Evolutionary conservation across 805 yeast species (phyloP), one percentile per base, ranked within the genome.

Genomic region (Cyberlindnera suaveolens): DNA sequence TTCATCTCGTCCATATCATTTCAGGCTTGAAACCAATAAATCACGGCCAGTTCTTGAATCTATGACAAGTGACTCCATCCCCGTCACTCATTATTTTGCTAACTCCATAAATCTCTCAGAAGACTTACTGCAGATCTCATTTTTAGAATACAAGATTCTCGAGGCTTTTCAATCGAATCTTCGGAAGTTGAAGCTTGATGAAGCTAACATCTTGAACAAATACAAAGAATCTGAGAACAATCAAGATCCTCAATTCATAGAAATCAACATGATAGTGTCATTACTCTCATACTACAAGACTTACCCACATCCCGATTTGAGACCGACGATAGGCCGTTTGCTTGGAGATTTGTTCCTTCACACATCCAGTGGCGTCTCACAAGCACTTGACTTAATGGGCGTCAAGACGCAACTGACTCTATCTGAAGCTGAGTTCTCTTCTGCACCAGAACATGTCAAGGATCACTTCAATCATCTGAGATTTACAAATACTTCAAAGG

Each of bases 401-500:
- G 27, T 31, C n/a, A 33, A 11, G 29, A 20, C 34, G 27, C 6
- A 14, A 2, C 18, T 14, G 32, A 30, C 11, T n/a, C 19, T 38
- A 26, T 37, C 29, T 3, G 40, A 29, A 10, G 5, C 20, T 6
- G 4, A 14, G 16, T 8, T 26, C n/a, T n/a, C 31, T 3, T 19
- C 31, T 4, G 31, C 15, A n/a, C 15, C 38, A 3, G 2, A 38
- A 1, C 4, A 19, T 3, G 11, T 41, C 15, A 23, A 30, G 15
- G 51, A 48, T 32, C 41, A 43, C 17, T 44, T 48, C 44, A 43
- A 33, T 7, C 51, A 48, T 23, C 31, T 48, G 17, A 36, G 51
- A 17, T 40, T 41, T 41, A 48, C 51, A 15, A 45, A 45, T 34
- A 32, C 47, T 5, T 4, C 33, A 5, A 36, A 36, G 18, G 49